Conservation (phyloP, 352 stramenopile species). For the Pythium phragmiticola region DNA sequence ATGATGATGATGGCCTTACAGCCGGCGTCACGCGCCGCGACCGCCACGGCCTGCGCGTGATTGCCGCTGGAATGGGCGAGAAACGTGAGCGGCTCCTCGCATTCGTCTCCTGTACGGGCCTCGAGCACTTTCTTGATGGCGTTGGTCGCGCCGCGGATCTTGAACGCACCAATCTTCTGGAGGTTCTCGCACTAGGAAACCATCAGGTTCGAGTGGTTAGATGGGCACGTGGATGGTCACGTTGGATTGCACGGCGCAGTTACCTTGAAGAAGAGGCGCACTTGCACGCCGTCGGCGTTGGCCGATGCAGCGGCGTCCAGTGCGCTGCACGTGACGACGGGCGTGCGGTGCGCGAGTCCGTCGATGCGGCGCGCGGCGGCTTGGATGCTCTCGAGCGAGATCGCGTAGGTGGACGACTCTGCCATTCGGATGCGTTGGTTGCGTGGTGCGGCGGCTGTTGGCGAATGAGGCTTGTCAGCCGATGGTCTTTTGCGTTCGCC, state of each 20-base stretch:
- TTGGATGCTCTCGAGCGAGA: slow-evolving; percentile 53
- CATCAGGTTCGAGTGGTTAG: background rate
- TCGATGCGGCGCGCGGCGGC: slow-evolving; percentile 50
- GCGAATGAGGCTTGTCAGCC: background rate
- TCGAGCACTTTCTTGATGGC: slow-evolving; percentile 56
- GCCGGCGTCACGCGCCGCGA: slow-evolving; percentile 65
- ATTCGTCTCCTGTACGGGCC: background rate
- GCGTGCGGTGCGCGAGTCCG: slow-evolving; percentile 58
- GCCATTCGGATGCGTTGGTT: background rate
- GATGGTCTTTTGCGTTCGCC: too few relatives aligned
- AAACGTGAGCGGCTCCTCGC: slow-evolving; percentile 37
- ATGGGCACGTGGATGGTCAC: background rate
- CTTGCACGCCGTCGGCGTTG: slow-evolving; percentile 8
- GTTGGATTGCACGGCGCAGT: too few relatives aligned
- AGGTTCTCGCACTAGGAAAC: slow-evolving; percentile 71
- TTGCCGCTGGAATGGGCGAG: slow-evolving; percentile 92
- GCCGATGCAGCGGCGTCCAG: slow-evolving; percentile 44
- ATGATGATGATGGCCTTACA: slow-evolving; percentile 88
- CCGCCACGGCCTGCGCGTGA: slow-evolving; percentile 90
- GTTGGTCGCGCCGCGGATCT: slow-evolving; percentile 80
- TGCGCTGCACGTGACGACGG: slow-evolving; percentile 55
- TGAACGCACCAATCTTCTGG: slow-evolving; percentile 82
- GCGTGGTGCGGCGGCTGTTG: background rate
- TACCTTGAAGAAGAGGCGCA: slow-evolving; percentile 71
- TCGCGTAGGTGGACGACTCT: slow-evolving; percentile 37